Evolutionary conservation across 2,329 filamentous ascomycete genomes (phyloP).

Genomic region (Botrytis tulipae): DNA sequence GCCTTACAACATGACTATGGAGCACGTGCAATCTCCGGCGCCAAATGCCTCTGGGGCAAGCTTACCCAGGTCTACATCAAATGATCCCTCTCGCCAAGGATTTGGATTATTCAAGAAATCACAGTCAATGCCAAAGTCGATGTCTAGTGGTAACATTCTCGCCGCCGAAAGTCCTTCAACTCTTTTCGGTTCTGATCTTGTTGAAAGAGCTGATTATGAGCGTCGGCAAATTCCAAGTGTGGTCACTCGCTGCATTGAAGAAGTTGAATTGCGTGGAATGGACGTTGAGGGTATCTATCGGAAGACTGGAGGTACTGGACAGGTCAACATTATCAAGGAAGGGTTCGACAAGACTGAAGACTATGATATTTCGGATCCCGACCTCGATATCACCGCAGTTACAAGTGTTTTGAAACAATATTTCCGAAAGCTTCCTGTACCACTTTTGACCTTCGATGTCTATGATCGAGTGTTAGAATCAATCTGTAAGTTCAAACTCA

Average conservation of each 20-base stretch:
- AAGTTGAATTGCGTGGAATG: constrained; percentile 95
- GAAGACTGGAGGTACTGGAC: constrained; percentile 90
- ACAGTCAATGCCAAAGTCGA: constrained; percentile 49
- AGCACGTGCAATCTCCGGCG: constrained; percentile 48
- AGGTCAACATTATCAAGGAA: constrained; percentile 85
- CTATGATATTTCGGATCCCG: constrained; percentile 89
- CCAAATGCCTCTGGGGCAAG: constrained; percentile 27
- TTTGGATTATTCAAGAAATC: constrained; percentile 67
- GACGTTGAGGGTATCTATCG: constrained; percentile 97
- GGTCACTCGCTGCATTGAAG: constrained; percentile 90
- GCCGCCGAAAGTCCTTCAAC: constrained; percentile 53
- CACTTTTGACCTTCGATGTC: constrained; percentile 86
- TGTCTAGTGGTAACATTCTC: constrained; percentile 43
- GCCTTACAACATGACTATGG: constrained; percentile 67
- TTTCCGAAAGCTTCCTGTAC: constrained; percentile 87
- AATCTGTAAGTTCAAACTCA: constrained; percentile 53
- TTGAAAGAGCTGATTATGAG: constrained; percentile 82
- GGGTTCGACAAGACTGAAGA: constrained; percentile 86
- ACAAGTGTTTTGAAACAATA: constrained; percentile 97
- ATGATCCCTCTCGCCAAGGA: constrained; percentile 33
- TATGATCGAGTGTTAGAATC: constrained; percentile 89
- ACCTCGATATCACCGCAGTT: constrained; percentile 92
- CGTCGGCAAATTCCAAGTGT: constrained; percentile 86
- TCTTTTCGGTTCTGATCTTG: constrained; percentile 87
- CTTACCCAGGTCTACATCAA: constrained; percentile 32